Conservation (phyloP, 306 rosid genomes). For the Begonia masoniana region DNA sequence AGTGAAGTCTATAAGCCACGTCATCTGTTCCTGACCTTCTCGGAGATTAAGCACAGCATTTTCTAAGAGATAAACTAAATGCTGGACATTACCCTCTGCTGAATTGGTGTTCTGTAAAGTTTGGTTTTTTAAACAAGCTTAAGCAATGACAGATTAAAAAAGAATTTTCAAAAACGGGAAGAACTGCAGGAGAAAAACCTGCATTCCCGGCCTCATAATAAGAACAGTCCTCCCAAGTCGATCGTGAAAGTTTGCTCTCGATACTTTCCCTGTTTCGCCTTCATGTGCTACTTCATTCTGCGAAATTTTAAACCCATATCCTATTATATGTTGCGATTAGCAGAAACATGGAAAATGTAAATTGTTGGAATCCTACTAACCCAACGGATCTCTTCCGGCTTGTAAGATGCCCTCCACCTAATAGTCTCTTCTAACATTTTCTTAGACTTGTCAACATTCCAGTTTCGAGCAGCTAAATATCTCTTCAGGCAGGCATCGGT, state of each 20-base stretch:
- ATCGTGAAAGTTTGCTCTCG: slow-evolving; percentile 64
- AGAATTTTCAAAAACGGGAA: not conserved
- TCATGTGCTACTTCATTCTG: slow-evolving; percentile 35
- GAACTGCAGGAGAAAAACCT: slow-evolving; percentile 14
- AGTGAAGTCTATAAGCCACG: slow-evolving; percentile 82
- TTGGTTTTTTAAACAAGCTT: too few species aligned
- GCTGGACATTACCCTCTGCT: slow-evolving; percentile 44
- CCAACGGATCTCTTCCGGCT: slow-evolving; percentile 49
- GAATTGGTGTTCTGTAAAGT: slow-evolving; percentile 53
- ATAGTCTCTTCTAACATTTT: slow-evolving; percentile 70
- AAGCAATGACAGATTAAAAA: too few species aligned
- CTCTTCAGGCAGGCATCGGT: slow-evolving; percentile 33
- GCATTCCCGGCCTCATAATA: slow-evolving; percentile 84
- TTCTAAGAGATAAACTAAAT: slow-evolving; percentile 74
- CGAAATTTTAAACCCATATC: too few species aligned
- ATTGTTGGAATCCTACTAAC: slow-evolving; percentile 4
- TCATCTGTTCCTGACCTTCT: slow-evolving; percentile 81
- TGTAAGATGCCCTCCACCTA: slow-evolving; percentile 55
- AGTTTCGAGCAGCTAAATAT: slow-evolving; percentile 31
- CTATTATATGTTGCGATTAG: too few species aligned
- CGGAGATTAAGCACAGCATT: slow-evolving; percentile 70
- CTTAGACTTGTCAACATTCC: slow-evolving; percentile 42
- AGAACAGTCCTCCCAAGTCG: slow-evolving; percentile 81
- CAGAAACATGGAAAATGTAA: too few species aligned
- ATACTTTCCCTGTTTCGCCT: slow-evolving; percentile 59